Conservation (phyloP, 345 rosid species). For the Rhodamnia argentea region DNA sequence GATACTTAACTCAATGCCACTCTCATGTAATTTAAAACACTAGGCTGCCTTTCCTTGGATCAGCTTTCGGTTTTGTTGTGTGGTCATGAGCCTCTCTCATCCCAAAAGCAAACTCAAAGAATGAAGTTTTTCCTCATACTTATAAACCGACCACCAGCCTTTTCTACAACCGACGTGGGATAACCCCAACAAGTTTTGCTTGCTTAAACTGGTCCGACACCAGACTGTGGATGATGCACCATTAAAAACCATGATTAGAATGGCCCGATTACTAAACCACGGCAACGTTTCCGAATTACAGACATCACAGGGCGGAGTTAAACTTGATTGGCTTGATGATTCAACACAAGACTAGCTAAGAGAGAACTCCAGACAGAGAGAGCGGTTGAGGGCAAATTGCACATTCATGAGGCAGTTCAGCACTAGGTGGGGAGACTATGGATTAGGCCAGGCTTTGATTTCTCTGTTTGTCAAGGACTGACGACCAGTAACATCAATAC, state of each 20-base stretch:
- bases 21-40: neutral
- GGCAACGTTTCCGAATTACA: neutral
- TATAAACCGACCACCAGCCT: too few relatives aligned
- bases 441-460: neutral
- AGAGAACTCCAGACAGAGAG: neutral
- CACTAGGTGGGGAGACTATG: neutral
- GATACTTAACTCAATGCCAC: neutral
- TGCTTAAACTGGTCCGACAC: too few relatives aligned
- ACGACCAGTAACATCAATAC: neutral
- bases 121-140: too few relatives aligned
- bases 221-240: neutral
- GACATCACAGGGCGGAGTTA: neutral
- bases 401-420: neutral
- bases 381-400: neutral
- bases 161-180: too few relatives aligned
- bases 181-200: too few relatives aligned
- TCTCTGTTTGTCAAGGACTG: neutral
- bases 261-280: neutral
- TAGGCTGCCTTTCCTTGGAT: neutral
- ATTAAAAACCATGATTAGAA: neutral
- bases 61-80: too few relatives aligned
- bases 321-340: neutral
- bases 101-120: neutral
- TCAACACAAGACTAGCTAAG: neutral
- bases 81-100: neutral